Base-by-base conservation (phyloP, 306 rosid species). In the Quillaja saponaria region DNA sequence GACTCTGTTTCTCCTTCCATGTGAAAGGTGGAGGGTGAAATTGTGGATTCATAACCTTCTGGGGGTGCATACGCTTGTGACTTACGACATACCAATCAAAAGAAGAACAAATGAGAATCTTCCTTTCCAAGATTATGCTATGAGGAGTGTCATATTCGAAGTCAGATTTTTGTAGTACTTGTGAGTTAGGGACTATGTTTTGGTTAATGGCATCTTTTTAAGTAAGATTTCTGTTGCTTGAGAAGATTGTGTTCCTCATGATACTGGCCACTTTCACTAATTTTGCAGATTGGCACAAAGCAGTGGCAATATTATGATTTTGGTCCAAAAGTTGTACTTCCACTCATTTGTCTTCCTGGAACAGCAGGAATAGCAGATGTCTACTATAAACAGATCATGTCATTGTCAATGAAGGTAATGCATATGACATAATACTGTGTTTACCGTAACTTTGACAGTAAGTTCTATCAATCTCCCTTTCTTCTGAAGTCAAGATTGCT, bases 301-400 rank as follows among this genome's bases (percentile, higher is more conserved):
- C 94, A 89, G 70, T 87, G 99, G 99, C 85, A 95, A 14, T 94
- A 89, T 81, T 94, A 94, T 72, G 99, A 94, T 76, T 94, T 89
- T 42, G 99, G 99, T 68, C 99, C 99, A 0, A 94, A 94, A 80
- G 83, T 56, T 17, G 99, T 94, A 3, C 90, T 95, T 78, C 99
- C 99, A 14, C 97, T 94, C 42, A 84, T 94, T 13, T 94, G 99
- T 77, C 94, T 94, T 76, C 97, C 99, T 50, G 99, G 97, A 71
- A 94, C 89, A 20, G 97, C 90, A 5, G 96, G 99, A 67, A 94
- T 97, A 13, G 95, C 97, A 0, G 99, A 94, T 84, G 97, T 94
- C 31, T 87, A 90, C 74, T 94, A 94, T 76, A 94, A 94, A 73
- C 99, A 94, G 80, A 87, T 94, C 71, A 87, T 94, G 97, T 74